Conservation (phyloP, 2,329 filamentous ascomycete genomes). For the Corynespora cassiicola region DNA sequence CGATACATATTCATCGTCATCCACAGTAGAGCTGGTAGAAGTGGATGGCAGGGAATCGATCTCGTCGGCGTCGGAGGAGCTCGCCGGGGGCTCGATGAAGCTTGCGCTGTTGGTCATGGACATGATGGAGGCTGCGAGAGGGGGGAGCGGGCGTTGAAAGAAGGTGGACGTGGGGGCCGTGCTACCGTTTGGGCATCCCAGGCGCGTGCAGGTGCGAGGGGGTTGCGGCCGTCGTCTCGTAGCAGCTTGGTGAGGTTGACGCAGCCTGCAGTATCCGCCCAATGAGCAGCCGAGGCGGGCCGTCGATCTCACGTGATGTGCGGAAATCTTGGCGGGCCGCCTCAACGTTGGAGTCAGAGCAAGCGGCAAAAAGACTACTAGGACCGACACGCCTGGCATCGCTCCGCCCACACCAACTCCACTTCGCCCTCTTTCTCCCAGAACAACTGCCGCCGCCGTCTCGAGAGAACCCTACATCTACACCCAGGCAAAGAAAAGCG, state of each 20-base stretch:
- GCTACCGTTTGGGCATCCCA: constrained; percentile 31
- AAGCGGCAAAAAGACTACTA: constrained; percentile 25
- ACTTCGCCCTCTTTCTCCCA: neutral
- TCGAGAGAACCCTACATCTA: constrained; percentile 6
- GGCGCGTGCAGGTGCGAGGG: constrained; percentile 10
- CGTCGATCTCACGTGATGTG: constrained; percentile 16
- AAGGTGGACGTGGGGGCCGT: neutral
- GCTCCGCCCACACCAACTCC: constrained; percentile 1
- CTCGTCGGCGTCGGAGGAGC: constrained; percentile 48
- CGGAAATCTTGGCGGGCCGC: constrained; percentile 20
- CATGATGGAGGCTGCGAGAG: constrained; percentile 28
- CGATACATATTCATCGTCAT: constrained; percentile 68
- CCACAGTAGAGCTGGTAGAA: constrained; percentile 57
- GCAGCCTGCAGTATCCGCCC: constrained; percentile 19
- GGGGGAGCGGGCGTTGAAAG: neutral
- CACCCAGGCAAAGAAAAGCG: constrained; percentile 6
- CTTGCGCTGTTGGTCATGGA: constrained; percentile 44
- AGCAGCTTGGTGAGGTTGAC: constrained; percentile 22
- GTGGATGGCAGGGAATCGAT: constrained; percentile 59
- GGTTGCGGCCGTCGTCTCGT: constrained; percentile 17
- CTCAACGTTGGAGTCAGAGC: constrained; percentile 9
- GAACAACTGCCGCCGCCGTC: constrained; percentile 2
- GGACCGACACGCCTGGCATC: too few relatives aligned
- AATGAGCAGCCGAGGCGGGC: constrained; percentile 34
- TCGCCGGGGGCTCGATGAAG: constrained; percentile 42